Percentiles rank a stretch among this genome's conserved stretches.
phyloP scores from a whole-genome alignment of 2,329 filamentous ascomycete genomes.

The Huntiella omanensis region DNA sequence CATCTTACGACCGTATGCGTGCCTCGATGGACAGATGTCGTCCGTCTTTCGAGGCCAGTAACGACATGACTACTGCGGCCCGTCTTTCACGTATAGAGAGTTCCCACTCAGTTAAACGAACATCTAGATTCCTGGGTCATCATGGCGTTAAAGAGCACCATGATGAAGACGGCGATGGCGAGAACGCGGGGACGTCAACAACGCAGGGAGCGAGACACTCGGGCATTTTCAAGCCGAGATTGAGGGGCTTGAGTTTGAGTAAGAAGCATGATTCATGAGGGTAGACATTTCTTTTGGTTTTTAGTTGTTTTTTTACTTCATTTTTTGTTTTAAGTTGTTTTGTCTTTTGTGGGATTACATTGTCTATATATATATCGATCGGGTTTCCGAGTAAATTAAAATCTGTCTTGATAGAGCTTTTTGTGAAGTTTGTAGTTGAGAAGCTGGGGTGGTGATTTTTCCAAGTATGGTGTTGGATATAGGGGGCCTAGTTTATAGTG shows the following conservation, averaged over 20 bases:
- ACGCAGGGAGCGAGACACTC: conserved; percentile 4
- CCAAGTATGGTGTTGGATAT: no score
- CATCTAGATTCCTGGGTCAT: conserved; percentile 10
- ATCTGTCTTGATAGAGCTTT: conserved; percentile 12
- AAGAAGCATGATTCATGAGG: conserved; percentile 17
- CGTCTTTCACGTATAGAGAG: conserved; percentile 72
- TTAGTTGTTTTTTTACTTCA: conserved; percentile 15
- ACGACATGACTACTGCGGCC: conserved; percentile 80
- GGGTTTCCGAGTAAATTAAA: not conserved
- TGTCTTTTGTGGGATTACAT: conserved; percentile 18
- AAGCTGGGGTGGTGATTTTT: no score
- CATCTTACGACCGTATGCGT: conserved; percentile 75
- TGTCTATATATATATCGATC: conserved; percentile 13
- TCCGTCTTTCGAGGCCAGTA: conserved; percentile 69
- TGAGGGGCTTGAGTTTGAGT: conserved; percentile 27
- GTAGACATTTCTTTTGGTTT: conserved; percentile 13
- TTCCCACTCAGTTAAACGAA: conserved; percentile 26
- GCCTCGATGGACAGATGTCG: conserved; percentile 73
- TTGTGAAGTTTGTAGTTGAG: conserved; percentile 6
- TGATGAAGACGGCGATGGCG: not conserved
- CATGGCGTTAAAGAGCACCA: conserved; percentile 4
- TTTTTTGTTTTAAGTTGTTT: conserved; percentile 13
- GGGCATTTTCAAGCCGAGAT: conserved; percentile 18
- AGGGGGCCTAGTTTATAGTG: no score
- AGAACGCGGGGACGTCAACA: not conserved